Evolutionary conservation across 371 early-diverging fungal species (phyloP).

Genomic region (Paraphysoderma sedebokerense): DNA sequence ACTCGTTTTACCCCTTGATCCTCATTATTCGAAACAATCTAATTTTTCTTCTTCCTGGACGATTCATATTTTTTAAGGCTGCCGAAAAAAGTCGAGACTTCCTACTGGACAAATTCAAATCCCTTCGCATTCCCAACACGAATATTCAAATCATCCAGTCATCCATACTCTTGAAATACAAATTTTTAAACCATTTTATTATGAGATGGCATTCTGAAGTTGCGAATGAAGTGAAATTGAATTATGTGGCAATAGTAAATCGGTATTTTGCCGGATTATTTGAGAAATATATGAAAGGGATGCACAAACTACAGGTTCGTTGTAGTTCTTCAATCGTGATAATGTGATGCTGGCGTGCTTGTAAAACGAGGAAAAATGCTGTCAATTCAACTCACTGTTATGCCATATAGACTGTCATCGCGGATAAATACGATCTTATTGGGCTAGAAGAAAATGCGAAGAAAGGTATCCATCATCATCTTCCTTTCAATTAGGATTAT

Average conservation of each 20-base stretch:
- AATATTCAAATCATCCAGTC: constrained; percentile 84
- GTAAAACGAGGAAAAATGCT: background rate
- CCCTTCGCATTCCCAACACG: constrained; percentile 65
- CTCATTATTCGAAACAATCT: background rate
- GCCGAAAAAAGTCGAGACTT: constrained; percentile 70
- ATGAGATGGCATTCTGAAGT: constrained; percentile 75
- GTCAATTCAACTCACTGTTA: background rate
- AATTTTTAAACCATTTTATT: constrained; percentile 68
- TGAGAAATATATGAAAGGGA: constrained; percentile 58
- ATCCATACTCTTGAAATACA: constrained; percentile 69
- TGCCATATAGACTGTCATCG: constrained; percentile 33
- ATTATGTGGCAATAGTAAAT: constrained; percentile 59
- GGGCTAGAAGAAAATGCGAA: constrained; percentile 59
- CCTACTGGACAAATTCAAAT: constrained; percentile 60
- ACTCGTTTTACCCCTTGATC: no score
- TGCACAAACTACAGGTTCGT: constrained; percentile 50
- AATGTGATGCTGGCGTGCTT: background rate
- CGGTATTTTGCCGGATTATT: constrained; percentile 77
- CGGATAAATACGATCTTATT: constrained; percentile 64
- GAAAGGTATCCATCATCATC: no score
- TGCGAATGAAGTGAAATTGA: constrained; percentile 64
- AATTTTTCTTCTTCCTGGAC: background rate
- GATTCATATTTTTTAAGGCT: constrained; percentile 17
- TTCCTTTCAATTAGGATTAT: no score
- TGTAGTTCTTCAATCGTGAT: background rate